phyloP scores from a whole-genome alignment of 495 filamentous ascomycete species.

The Podospora bellae-mahoneyi region DNA sequence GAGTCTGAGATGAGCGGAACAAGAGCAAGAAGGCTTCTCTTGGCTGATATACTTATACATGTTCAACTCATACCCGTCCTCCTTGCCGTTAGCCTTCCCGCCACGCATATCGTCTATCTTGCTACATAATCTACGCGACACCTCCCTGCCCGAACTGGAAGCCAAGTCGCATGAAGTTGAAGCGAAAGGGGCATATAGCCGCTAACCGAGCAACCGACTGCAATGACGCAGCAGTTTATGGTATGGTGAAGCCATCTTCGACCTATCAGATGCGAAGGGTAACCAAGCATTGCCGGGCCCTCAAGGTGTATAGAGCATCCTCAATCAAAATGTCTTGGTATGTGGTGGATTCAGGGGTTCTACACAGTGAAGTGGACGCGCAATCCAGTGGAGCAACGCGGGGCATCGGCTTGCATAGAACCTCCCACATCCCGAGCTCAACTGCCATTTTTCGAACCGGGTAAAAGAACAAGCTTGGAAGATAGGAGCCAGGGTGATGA shows the following conservation, averaged over 20 bases:
- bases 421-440: slow-evolving; percentile 8
- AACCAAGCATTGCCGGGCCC: background rate
- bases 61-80: background rate
- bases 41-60: slow-evolving; percentile 6
- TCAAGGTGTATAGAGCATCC: background rate
- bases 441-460: background rate
- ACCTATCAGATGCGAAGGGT: background rate
- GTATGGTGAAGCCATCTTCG: background rate
- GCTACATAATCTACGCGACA: background rate
- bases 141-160: background rate
- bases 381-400: slow-evolving; percentile 1
- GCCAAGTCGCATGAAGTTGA: slow-evolving; percentile 1
- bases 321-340: slow-evolving; percentile 1
- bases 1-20: background rate
- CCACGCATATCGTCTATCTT: background rate
- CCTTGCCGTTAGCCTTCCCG: background rate
- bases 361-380: background rate
- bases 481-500: background rate
- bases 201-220: background rate
- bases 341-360: slow-evolving; percentile 8
- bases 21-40: background rate
- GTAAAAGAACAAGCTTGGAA: slow-evolving; percentile 3
- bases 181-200: background rate
- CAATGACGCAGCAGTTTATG: background rate
- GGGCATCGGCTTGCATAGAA: background rate